These are phyloP conservation scores for Aspergillus sparsus DNA, from an alignment of 495 filamentous ascomycete genomes.

Conservation along the genomic window DNA sequence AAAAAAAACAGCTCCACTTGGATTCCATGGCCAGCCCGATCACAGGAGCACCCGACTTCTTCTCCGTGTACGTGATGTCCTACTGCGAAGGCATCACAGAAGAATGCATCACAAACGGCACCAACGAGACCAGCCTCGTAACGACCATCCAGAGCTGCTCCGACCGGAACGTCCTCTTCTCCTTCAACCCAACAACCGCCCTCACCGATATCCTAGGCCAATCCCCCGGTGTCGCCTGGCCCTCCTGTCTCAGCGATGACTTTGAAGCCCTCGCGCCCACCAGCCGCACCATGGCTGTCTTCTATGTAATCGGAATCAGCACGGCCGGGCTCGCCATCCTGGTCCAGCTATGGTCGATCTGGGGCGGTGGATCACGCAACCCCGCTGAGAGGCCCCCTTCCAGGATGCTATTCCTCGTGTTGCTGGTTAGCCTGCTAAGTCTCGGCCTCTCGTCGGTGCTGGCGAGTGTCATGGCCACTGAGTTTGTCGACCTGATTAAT, in stretches of 20 bases:
- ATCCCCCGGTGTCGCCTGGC: not conserved
- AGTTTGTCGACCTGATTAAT: conserved; percentile 19
- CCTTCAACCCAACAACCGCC: conserved; percentile 17
- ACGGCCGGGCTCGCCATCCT: conserved; percentile 2
- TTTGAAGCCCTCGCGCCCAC: conserved; percentile 11
- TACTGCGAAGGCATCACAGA: conserved; percentile 17
- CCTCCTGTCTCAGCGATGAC: conserved; percentile 12
- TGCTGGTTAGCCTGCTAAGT: conserved; percentile 14
- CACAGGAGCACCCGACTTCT: conserved; percentile 12
- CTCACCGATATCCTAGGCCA: conserved; percentile 2
- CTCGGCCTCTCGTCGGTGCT: conserved; percentile 17
- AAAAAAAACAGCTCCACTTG: not conserved
- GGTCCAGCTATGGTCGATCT: not conserved
- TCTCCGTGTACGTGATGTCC: conserved; percentile 19
- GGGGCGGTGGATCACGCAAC: not conserved
- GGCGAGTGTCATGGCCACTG: conserved; percentile 17
- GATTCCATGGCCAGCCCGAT: not conserved
- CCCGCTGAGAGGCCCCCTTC: not conserved
- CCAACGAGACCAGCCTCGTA: conserved; percentile 1
- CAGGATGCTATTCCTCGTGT: not conserved
- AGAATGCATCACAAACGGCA: conserved; percentile 4
- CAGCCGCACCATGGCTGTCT: conserved; percentile 14
- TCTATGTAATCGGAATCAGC: conserved; percentile 16
- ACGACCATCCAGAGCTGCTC: conserved; percentile 15
- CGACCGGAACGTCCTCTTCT: conserved; percentile 12